Evolutionary conservation across 2,329 filamentous ascomycete species (phyloP).

Genomic region (Dothiorella sarmentorum): DNA sequence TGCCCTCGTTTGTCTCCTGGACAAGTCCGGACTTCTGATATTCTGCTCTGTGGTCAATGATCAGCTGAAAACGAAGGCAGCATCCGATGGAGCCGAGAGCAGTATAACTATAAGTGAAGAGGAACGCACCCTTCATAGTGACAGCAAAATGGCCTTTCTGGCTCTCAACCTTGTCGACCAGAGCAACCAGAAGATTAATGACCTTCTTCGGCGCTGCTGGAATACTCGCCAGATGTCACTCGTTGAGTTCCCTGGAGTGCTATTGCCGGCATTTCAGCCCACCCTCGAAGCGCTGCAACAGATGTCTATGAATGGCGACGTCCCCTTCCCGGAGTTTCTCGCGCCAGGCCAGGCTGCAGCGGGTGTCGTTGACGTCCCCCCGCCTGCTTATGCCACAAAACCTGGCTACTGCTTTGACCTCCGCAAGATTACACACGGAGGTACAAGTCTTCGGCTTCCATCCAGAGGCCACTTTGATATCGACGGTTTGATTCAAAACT

Average conservation of each 20-base stretch:
- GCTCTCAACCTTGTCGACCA: conserved; percentile 23
- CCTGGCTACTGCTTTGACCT: conserved; percentile 26
- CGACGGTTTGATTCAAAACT: conserved; percentile 20
- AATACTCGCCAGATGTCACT: conserved; percentile 22
- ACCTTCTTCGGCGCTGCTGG: conserved; percentile 21
- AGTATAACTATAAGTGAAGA: background rate
- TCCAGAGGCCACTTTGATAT: conserved; percentile 3
- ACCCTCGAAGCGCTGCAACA: conserved; percentile 24
- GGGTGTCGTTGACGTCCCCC: conserved; percentile 21
- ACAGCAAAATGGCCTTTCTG: conserved; percentile 20
- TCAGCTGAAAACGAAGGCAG: conserved; percentile 1
- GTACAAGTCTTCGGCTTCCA: conserved; percentile 17
- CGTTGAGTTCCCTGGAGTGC: conserved; percentile 28
- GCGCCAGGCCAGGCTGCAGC: conserved; percentile 21
- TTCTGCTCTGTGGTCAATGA: conserved; percentile 27
- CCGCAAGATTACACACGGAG: conserved; percentile 14
- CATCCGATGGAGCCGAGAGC: background rate
- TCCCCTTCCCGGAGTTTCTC: conserved; percentile 31
- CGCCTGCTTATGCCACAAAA: conserved; percentile 27
- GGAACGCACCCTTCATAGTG: conserved; percentile 19
- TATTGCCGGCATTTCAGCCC: conserved; percentile 32
- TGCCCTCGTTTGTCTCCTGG: conserved; percentile 27
- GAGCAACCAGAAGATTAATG: conserved; percentile 18
- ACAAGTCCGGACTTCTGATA: conserved; percentile 25
- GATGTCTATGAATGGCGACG: conserved; percentile 27